These are phyloP conservation scores for Xerocomellus dryophilus DNA, from an alignment of 768 basidiomycete species.

Conservation along the genomic window DNA sequence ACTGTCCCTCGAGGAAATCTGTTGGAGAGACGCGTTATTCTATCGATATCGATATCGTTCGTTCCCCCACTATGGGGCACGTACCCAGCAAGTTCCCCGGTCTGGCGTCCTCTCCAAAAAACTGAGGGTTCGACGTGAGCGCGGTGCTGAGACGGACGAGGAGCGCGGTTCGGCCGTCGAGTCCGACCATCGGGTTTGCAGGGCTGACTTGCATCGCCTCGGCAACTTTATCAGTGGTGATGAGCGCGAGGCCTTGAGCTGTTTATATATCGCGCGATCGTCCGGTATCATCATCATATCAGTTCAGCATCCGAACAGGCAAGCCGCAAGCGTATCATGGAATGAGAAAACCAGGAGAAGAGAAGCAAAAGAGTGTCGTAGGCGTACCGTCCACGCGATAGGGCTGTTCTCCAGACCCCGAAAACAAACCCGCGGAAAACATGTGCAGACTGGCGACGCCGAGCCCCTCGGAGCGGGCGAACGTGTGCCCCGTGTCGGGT, in stretches of 20 bases:
- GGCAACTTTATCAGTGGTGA: constrained; percentile 60
- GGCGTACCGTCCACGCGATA: constrained; percentile 73
- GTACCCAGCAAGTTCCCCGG: constrained; percentile 82
- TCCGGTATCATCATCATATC: constrained; percentile 5
- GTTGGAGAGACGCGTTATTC: neutral
- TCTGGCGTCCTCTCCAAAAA: constrained; percentile 71
- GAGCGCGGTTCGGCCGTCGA: constrained; percentile 81
- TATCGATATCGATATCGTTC: no score
- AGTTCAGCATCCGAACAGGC: neutral
- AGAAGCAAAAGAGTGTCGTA: neutral
- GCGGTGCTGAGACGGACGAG: constrained; percentile 72
- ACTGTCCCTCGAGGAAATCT: constrained; percentile 70
- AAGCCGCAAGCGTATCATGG: no score
- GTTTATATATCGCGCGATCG: constrained; percentile 4
- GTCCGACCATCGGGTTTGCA: constrained; percentile 83
- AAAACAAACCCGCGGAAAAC: constrained; percentile 84
- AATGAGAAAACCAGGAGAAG: neutral
- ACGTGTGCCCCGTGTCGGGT: constrained; percentile 47
- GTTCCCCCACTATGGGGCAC: neutral
- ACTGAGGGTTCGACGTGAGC: constrained; percentile 56
- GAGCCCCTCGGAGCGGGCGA: constrained; percentile 73
- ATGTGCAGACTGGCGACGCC: constrained; percentile 89
- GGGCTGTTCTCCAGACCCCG: constrained; percentile 52
- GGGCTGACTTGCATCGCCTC: constrained; percentile 75
- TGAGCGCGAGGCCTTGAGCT: constrained; percentile 69